These are phyloP conservation scores for Vitis amurensis DNA, from an alignment of 164 flowering plant species.

Conservation along the genomic window DNA sequence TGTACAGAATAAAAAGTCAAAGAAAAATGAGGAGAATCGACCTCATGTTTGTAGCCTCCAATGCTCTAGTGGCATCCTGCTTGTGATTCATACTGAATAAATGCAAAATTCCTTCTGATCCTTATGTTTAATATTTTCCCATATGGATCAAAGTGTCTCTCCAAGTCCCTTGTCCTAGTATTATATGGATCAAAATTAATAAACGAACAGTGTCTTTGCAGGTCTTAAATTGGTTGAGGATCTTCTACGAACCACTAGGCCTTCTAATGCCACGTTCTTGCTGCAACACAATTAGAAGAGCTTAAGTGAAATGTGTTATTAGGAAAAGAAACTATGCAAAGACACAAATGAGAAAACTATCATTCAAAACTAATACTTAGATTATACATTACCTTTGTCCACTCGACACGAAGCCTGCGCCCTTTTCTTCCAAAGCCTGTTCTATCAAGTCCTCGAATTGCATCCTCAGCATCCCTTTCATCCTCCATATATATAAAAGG, in stretches of 20 bases:
- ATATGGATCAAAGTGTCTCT: constrained; percentile 92
- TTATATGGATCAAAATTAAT: constrained; percentile 82
- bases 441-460: constrained; percentile 80
- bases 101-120: constrained; percentile 93
- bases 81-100: constrained; percentile 82
- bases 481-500: constrained; percentile 97
- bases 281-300: constrained; percentile 36
- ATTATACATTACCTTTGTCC: constrained; percentile 73
- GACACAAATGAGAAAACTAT: neutral
- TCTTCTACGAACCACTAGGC: constrained; percentile 61
- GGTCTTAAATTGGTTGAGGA: constrained; percentile 62
- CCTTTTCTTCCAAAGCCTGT: constrained; percentile 90
- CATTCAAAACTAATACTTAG: neutral
- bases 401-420: constrained; percentile 93
- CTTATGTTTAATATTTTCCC: constrained; percentile 85
- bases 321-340: neutral
- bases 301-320: neutral
- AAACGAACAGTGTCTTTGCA: constrained; percentile 91
- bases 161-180: constrained; percentile 84
- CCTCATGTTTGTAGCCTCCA: constrained; percentile 66
- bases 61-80: constrained; percentile 90
- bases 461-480: constrained; percentile 98
- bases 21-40: constrained; percentile 8
- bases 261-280: constrained; percentile 83
- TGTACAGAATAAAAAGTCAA: neutral